A percentile compares a stretch with the other conserved stretches of the same genome.
phyloP scores from a whole-genome alignment of 2,329 filamentous ascomycete species.

The Trichoderma sp. region DNA sequence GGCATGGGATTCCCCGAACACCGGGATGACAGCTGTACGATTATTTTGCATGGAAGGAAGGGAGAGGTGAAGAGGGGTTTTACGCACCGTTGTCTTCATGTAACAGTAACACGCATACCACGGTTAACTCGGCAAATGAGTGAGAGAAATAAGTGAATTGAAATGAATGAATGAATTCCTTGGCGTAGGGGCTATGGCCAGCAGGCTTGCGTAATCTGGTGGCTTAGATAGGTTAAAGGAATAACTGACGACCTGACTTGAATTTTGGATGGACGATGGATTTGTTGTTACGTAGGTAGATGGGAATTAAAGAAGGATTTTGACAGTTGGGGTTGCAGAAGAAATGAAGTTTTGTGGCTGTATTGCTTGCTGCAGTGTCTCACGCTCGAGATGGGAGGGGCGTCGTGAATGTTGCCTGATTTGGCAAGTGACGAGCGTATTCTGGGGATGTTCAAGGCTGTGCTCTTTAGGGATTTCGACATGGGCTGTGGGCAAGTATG shows the following conservation, averaged over 20 bases:
- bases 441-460: neutral
- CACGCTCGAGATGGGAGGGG: neutral
- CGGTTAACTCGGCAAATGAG: neutral
- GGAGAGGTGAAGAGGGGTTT: neutral
- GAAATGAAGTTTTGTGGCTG: neutral
- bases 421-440: neutral
- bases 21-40: neutral
- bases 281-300: neutral
- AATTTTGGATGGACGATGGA: neutral
- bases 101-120: neutral
- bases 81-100: neutral
- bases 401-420: neutral
- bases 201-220: neutral
- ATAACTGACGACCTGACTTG: neutral
- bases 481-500: neutral
- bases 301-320: neutral
- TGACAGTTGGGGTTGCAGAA: neutral
- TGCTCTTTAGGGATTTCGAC: neutral
- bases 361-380: conserved; percentile 6
- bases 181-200: neutral
- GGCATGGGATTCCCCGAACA: too few species aligned
- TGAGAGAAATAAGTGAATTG: neutral
- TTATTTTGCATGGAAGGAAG: neutral
- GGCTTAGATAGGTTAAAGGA: neutral
- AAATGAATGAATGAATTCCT: neutral